Percentiles rank a stretch among this genome's conserved stretches.
These are phyloP conservation scores for Diphasiastrum complanatum DNA, from an alignment of 83 land plant genomes.

Conservation along the genomic window DNA sequence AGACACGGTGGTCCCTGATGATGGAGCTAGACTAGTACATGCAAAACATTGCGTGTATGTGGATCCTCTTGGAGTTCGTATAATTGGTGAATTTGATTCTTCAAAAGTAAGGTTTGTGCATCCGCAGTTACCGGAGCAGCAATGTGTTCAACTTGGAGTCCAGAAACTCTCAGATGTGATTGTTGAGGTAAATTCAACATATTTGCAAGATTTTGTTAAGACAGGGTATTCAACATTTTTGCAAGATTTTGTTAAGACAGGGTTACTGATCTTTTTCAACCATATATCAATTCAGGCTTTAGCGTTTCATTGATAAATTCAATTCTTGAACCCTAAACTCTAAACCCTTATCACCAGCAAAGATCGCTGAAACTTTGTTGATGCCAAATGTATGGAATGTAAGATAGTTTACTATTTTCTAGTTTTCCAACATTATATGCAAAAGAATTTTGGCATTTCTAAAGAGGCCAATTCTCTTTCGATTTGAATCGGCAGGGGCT, in stretches of 20 bases:
- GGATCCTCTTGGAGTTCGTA: constrained; percentile 61
- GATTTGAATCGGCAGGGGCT: too few species aligned
- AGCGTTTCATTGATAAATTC: too few species aligned
- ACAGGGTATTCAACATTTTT: not conserved
- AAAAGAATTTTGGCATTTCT: too few species aligned
- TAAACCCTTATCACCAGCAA: too few species aligned
- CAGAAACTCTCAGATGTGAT: constrained; percentile 86
- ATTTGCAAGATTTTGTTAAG: not conserved
- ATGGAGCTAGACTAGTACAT: constrained; percentile 75
- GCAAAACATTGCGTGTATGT: constrained; percentile 86
- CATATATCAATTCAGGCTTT: too few species aligned
- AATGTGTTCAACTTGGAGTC: constrained; percentile 54
- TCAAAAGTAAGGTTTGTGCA: constrained; percentile 83
- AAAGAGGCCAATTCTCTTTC: too few species aligned
- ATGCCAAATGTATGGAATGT: too few species aligned
- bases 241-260: not conserved
- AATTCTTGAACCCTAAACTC: too few species aligned
- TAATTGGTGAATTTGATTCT: constrained; percentile 57
- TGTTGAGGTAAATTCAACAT: constrained; percentile 74
- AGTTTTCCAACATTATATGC: too few species aligned
- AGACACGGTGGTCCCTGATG: constrained; percentile 83
- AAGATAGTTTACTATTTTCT: too few species aligned
- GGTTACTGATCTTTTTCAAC: not conserved
- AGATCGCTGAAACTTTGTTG: too few species aligned
- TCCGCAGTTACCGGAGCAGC: constrained; percentile 53